Base-by-base conservation (phyloP, 441 rosid genomes). In the Manihot esculenta region DNA sequence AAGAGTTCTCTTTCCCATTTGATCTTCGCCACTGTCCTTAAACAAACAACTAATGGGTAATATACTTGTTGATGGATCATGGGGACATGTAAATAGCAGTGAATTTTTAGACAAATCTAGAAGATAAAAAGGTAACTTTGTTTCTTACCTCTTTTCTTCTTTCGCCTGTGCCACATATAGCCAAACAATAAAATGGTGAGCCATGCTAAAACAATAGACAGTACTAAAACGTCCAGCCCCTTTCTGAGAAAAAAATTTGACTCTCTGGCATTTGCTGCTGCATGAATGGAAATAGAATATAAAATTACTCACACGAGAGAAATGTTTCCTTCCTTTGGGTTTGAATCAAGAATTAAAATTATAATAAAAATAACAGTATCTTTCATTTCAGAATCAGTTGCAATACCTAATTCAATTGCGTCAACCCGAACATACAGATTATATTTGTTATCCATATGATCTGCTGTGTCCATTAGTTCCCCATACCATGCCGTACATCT, bases 401-500 rank as follows among this genome's bases (percentile, higher is more conserved):
- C 11, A 57, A 57, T 77, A 77, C 77, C 77, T 64, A 72, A 33
- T 41, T 77, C 77, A 38, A 45, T 14, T 13, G 80, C 73, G 64
- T 77, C 76, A 13, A 72, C 76, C 2, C 80, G 70, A 57, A 72
- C 56, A 56, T 68, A 64, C 18, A 69, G 1, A 55, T 77, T 63
- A 24, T 26, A 15, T 15, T 55, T 17, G 6, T 27, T 41, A 8
- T 18, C 45, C 10, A 6, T 9, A 51, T 21, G 26, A 14, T 33
- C 62, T 42, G 60, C 33, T 1, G 51, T 51, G 48, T 75, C 76
- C n/a, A 63, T 15, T 27, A 78, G 21, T 3, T 79, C 75, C 18
- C 74, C 77, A 35, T 72, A 62, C 80, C 78, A 79, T 45, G 65
- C 38, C 45, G 69, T 35, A 41, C 83, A 79, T 17, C 74, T 77